Evolutionary conservation across 129 eudicot genomes (phyloP), one percentile per base, ranked within the genome.

Genomic region (Flaveria robusta): DNA sequence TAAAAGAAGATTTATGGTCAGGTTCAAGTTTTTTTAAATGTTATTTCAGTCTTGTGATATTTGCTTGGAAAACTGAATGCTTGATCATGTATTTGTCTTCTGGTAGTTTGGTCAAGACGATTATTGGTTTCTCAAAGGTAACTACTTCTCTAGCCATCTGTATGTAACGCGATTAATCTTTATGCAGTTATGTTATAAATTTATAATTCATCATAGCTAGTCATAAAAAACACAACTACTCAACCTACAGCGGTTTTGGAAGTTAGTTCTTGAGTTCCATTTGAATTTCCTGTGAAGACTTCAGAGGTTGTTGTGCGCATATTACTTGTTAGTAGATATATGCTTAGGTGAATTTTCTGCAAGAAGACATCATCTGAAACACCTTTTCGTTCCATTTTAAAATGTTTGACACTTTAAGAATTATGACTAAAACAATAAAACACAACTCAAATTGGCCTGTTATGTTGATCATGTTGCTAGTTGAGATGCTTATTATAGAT

Each of bases 1-100:
- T 73, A 79, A 66, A 80, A 31, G 62, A 58, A 49, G 31, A 27
- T 71, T 80, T 80, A 50, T 79, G 77, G 77, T 69, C 62, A 63
- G 29, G 20, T 68, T 68, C 9, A 5, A 24, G 39, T 71, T 49
- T 34, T 70, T 70, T n/a, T 59, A 24, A 63, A 8, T 46, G 65
- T 56, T 50, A 19, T 29, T 58, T 43, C 15, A 23, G 74, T 66
- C 5, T 50, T 41, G 39, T 54, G 65, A 23, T 66, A 19, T 50
- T 13, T 45, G 50, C 13, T 43, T 59, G 58, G 59, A 8, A 16
- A 63, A 7, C 29, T 63, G 22, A 27, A 63, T 34, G 70, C 46
- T 16, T 34, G 68, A 62, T 50, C 31, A 58, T 20, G 41, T 60
- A 34, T 37, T 11, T 41, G 29, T 62, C 42, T 59, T 23, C 37